Percentiles rank a stretch among this genome's conserved stretches.
phyloP scores from a whole-genome alignment of 495 filamentous ascomycete species.

The Rhypophila decipiens region DNA sequence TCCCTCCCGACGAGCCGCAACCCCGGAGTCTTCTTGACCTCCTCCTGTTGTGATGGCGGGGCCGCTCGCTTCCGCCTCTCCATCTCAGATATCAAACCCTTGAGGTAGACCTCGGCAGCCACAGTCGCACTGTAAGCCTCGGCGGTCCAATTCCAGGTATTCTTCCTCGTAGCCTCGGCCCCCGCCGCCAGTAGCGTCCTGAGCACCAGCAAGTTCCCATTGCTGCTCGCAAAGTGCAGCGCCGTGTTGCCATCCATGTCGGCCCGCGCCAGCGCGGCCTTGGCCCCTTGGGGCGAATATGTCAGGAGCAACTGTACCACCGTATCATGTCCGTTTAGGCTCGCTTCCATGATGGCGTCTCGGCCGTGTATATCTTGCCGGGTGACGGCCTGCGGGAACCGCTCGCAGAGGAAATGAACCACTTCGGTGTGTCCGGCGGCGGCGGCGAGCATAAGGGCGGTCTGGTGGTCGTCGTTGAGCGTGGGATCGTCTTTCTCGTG shows the following conservation, averaged over 20 bases:
- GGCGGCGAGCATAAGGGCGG: conserved; percentile 61
- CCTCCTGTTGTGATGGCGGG: conserved; percentile 22
- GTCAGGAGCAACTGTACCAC: conserved; percentile 54
- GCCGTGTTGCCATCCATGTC: conserved; percentile 71
- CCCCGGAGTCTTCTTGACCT: conserved; percentile 25
- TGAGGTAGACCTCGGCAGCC: conserved; percentile 70
- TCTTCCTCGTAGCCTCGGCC: conserved; percentile 57
- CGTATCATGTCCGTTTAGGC: conserved; percentile 50
- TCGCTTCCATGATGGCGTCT: conserved; percentile 53
- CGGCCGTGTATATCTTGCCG: conserved; percentile 50
- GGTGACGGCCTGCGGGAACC: conserved; percentile 36
- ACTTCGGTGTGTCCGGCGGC: conserved; percentile 52
- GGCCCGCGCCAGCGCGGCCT: conserved; percentile 38
- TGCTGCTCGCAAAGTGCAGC: conserved; percentile 60
- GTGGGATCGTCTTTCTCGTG: conserved; percentile 56
- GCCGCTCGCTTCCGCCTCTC: conserved; percentile 31
- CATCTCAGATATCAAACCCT: conserved; percentile 54
- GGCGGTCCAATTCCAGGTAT: conserved; percentile 67
- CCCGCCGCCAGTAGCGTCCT: conserved; percentile 62
- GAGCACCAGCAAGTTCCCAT: conserved; percentile 67
- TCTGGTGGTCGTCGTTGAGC: conserved; percentile 65
- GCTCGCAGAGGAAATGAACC: conserved; percentile 50
- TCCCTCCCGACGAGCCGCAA: conserved; percentile 29
- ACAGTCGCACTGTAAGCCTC: conserved; percentile 66
- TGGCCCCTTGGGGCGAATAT: conserved; percentile 39